Base-by-base conservation (phyloP, 495 filamentous ascomycete species). In the Penicillium dipodomyicola region DNA sequence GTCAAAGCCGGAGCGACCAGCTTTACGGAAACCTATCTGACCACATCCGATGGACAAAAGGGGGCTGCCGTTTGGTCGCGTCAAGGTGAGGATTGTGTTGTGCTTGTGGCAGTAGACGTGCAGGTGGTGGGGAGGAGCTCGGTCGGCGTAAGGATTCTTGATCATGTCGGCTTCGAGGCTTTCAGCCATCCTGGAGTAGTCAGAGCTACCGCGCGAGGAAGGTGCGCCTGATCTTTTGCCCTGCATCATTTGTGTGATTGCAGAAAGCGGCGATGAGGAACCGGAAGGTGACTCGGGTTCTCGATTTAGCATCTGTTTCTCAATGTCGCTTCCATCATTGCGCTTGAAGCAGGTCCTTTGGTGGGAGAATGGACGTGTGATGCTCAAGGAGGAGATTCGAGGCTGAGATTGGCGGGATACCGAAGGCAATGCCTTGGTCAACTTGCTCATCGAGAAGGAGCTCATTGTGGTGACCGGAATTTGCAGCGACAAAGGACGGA, bases 81-180 rank as follows among this genome's bases (percentile, higher is more conserved):
- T 89, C 59, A 96, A 79, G 6, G 93, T 95, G 69, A 98, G 81
- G 67, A 97, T 89, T 12, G 88, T 90, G 77, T 98, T 98, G 81
- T 96, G 94, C 77, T 88, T 94, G 59, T 86, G 84, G 35, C 85
- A 68, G 72, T 84, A 95, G 69, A 98, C 79, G 77, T 97, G 91
- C 54, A 98, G 82, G 63, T 93, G 89, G 75, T 94, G 87, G 9
- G 88, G 83, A 63, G 72, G 73, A 52, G 67, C 56, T 25, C 68
- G 66, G 55, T 76, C 69, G 67, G 69, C 59, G 55, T 72, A 72
- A 37, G 71, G 68, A 48, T 71, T 59, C 52, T 66, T 73, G 55
- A 72, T 64, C 67, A 77, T 68, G 27, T 72, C 67, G 58, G 69
- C 65, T 65, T 75, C 73, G 25, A 76, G 46, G 53, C 59, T 68